Conservation (phyloP, 2,329 filamentous ascomycete genomes). For the Microdochium nivale region DNA sequence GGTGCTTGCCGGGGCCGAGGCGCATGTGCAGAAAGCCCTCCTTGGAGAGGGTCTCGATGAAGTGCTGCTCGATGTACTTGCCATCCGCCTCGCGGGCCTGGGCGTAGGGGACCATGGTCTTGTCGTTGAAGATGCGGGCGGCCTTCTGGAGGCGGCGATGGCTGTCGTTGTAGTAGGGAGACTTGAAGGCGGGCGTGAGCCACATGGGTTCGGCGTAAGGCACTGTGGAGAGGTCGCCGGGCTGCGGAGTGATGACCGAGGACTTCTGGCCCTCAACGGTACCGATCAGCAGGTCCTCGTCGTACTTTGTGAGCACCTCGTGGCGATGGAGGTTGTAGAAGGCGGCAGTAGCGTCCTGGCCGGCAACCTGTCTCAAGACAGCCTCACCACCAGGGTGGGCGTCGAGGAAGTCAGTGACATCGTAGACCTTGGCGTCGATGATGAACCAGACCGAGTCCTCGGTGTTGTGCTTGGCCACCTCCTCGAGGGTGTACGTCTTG, state of each 20-base stretch:
- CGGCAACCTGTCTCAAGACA: conserved; percentile 72
- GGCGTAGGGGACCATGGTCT: conserved; percentile 64
- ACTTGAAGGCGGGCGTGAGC: conserved; percentile 69
- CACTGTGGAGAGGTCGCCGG: conserved; percentile 66
- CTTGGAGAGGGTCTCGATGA: conserved; percentile 73
- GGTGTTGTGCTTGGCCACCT: conserved; percentile 69
- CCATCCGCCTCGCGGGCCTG: conserved; percentile 68
- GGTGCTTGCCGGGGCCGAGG: conserved; percentile 72
- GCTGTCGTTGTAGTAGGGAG: conserved; percentile 71
- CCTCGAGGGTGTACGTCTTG: conserved; percentile 48
- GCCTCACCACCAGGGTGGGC: conserved; percentile 77
- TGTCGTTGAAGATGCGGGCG: conserved; percentile 64
- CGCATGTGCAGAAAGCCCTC: conserved; percentile 72
- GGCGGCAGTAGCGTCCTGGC: conserved; percentile 69
- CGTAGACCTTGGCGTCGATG: conserved; percentile 81
- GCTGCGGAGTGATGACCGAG: conserved; percentile 59
- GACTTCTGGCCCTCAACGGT: conserved; percentile 67
- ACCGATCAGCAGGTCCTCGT: conserved; percentile 63
- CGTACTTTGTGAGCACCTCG: conserved; percentile 78
- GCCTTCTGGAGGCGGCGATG: conserved; percentile 62
- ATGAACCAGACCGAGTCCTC: conserved; percentile 75
- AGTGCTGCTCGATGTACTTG: conserved; percentile 58
- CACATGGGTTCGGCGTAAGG: conserved; percentile 83
- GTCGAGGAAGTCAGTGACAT: conserved; percentile 76
- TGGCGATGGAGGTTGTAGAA: conserved; percentile 93